These are phyloP conservation scores for Polymyxa betae DNA, from an alignment of 208 protist species.

Conservation along the genomic window DNA sequence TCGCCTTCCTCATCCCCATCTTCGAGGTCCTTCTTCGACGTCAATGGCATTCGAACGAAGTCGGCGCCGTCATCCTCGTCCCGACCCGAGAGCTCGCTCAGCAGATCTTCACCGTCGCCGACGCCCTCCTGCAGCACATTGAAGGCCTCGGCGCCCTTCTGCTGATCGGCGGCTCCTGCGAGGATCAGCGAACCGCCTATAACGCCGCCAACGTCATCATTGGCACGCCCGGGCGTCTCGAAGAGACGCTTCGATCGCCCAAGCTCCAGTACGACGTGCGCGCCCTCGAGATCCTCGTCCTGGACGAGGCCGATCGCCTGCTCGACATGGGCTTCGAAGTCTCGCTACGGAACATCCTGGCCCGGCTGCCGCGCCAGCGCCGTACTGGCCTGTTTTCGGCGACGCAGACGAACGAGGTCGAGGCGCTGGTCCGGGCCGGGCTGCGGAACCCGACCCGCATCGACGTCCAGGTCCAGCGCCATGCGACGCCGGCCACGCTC, in stretches of 20 bases:
- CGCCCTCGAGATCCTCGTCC: conserved; percentile 60
- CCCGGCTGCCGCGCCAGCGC: conserved; percentile 76
- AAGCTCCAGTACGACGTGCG: background rate
- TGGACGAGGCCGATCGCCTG: conserved; percentile 81
- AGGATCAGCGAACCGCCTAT: conserved; percentile 9
- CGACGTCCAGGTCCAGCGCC: conserved; percentile 54
- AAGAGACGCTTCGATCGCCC: background rate
- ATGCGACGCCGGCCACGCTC: conserved; percentile 61
- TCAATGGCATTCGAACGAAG: conserved; percentile 8
- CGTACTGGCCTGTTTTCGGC: conserved; percentile 80
- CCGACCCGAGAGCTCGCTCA: conserved; percentile 55
- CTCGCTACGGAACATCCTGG: conserved; percentile 73
- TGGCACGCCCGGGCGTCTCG: conserved; percentile 54
- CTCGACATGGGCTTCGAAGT: conserved; percentile 82
- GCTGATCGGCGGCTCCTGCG: background rate
- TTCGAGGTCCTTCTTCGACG: conserved; percentile 72
- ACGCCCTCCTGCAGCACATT: background rate
- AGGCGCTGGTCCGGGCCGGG: conserved; percentile 67
- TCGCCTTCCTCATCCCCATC: conserved; percentile 77
- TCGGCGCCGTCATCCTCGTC: background rate
- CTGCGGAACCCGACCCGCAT: conserved; percentile 70
- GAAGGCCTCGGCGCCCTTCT: background rate
- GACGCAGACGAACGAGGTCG: conserved; percentile 76
- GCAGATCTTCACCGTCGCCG: conserved; percentile 47
- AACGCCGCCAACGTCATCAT: conserved; percentile 49